phyloP scores from a whole-genome alignment of 2,329 filamentous ascomycete genomes.

The Tricladium varicosporioides region DNA sequence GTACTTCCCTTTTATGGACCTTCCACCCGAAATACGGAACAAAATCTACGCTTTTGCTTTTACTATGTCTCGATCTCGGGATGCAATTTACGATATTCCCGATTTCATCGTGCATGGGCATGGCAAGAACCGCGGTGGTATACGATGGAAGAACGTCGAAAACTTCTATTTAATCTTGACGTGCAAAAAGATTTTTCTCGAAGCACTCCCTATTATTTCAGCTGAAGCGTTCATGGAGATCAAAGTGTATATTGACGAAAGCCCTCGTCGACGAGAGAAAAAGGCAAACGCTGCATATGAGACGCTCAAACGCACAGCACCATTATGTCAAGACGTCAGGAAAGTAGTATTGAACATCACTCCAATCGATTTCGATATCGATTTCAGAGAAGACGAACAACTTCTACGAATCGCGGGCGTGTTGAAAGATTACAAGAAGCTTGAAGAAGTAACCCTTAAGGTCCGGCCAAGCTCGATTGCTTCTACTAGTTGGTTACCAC shows the following conservation, averaged over 20 bases:
- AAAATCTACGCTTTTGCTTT: slow-evolving; percentile 8
- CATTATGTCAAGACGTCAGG: not conserved
- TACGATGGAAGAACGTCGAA: slow-evolving; percentile 4
- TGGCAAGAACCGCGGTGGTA: not conserved
- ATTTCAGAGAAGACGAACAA: not conserved
- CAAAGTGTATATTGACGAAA: not conserved
- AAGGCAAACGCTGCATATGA: not conserved
- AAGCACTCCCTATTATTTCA: slow-evolving; percentile 5
- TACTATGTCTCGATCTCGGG: slow-evolving; percentile 1
- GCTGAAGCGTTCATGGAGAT: slow-evolving; percentile 5
- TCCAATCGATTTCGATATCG: not conserved
- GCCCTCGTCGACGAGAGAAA: not conserved
- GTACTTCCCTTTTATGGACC: slow-evolving; percentile 2
- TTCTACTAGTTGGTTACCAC: not conserved
- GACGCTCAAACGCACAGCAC: not conserved
- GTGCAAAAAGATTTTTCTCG: slow-evolving; percentile 1
- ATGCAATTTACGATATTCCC: slow-evolving; percentile 5
- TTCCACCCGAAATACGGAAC: slow-evolving; percentile 6
- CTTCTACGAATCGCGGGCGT: not conserved
- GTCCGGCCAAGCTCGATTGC: not conserved
- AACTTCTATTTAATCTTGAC: slow-evolving; percentile 1
- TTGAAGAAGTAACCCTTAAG: slow-evolving; percentile 2
- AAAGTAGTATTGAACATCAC: slow-evolving; percentile 5
- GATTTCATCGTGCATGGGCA: slow-evolving; percentile 6
- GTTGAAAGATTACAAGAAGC: slow-evolving; percentile 11